A percentile compares a stretch with the other conserved stretches of the same genome.
These are phyloP conservation scores for Lenzites betulinus DNA, from an alignment of 768 basidiomycete genomes.

Conservation along the genomic window DNA sequence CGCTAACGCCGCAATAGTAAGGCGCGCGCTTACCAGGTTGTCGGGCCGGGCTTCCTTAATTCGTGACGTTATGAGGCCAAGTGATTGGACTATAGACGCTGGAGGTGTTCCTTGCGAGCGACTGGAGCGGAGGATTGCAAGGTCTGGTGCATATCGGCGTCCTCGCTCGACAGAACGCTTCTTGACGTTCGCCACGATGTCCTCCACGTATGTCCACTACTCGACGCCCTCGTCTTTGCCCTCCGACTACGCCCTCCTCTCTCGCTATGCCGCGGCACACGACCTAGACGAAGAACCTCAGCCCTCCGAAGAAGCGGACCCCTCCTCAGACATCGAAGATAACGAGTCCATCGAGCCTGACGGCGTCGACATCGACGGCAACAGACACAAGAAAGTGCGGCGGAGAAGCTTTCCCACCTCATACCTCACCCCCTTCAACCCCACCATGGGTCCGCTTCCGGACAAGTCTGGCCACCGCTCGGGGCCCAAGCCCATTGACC, in stretches of 20 bases:
- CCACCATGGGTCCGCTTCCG: constrained; percentile 34
- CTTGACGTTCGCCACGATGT: constrained; percentile 27
- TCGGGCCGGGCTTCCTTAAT: no score
- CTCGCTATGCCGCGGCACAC: constrained; percentile 45
- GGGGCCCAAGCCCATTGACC: constrained; percentile 27
- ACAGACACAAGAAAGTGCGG: constrained; percentile 8
- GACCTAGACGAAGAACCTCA: constrained; percentile 18
- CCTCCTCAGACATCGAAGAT: constrained; percentile 15
- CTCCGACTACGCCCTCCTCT: constrained; percentile 66
- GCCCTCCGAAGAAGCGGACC: constrained; percentile 5
- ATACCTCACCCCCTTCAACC: constrained; percentile 41
- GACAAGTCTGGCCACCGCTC: constrained; percentile 28
- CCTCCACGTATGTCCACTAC: constrained; percentile 50
- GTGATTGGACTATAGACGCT: no score
- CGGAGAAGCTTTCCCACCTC: constrained; percentile 37
- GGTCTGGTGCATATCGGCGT: neutral
- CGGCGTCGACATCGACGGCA: constrained; percentile 5
- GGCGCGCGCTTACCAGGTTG: no score
- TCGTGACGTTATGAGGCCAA: no score
- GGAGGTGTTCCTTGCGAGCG: neutral
- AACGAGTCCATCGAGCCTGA: constrained; percentile 13
- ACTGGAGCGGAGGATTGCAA: neutral
- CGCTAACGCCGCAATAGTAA: no score
- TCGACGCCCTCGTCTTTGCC: constrained; percentile 57
- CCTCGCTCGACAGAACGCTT: neutral